Evolutionary conservation across 441 rosid species (phyloP).

Genomic region (Croton setiger): DNA sequence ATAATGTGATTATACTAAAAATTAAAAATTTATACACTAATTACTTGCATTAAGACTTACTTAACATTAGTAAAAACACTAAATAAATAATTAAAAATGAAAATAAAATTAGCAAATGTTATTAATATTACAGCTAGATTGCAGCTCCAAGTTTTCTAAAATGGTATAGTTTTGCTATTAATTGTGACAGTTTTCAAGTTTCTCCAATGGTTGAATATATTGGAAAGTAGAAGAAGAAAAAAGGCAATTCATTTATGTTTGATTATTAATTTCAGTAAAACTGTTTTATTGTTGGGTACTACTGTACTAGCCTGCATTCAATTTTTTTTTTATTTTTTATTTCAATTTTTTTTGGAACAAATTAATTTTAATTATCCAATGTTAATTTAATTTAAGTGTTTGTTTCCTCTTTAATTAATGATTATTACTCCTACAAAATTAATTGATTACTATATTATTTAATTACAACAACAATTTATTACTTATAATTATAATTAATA

Average conservation of each 20-base stretch:
- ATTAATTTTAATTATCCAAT: neutral
- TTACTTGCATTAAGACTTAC: too few relatives aligned
- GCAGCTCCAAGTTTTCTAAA: neutral
- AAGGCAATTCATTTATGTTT: neutral
- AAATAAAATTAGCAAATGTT: too few relatives aligned
- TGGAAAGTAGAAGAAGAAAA: neutral
- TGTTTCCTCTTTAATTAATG: neutral
- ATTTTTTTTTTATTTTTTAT: too few relatives aligned
- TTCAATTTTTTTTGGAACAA: too few relatives aligned
- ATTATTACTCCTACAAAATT: neutral
- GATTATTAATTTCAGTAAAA: neutral
- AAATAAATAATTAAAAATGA: too few relatives aligned
- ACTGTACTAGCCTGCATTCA: too few relatives aligned
- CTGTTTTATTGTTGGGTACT: neutral
- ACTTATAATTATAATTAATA: too few relatives aligned
- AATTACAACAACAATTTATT: too few relatives aligned
- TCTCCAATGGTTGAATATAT: neutral
- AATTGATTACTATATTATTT: too few relatives aligned
- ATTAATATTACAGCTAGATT: neutral
- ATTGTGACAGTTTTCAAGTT: slow-evolving; percentile 3
- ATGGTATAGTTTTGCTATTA: neutral
- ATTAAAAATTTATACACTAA: neutral
- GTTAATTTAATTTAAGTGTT: neutral
- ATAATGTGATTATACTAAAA: too few relatives aligned
- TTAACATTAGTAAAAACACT: too few relatives aligned